Base-by-base conservation (phyloP, 768 basidiomycete species). In the Basidioascus undulatus region DNA sequence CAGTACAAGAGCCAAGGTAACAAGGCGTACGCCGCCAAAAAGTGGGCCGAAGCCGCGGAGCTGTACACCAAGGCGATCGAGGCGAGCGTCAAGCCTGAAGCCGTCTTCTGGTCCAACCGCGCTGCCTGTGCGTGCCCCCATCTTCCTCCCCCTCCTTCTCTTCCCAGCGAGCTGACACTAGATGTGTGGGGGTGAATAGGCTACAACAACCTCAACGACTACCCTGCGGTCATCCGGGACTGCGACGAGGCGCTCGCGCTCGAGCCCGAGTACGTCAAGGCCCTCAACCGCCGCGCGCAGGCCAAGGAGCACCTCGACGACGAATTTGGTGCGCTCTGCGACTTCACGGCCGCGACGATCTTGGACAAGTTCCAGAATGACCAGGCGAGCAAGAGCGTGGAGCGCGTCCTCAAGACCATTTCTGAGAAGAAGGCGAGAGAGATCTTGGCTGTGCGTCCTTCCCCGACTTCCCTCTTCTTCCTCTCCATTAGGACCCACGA, bases 301-400 rank as follows among this genome's bases (percentile, higher is more conserved):
- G 89, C 87, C 3, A 61, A 78, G 21, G 89, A 96, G 51, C 66
- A 68, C 7, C 66, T 94, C 19, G 70, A 67, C 34, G 71, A 81
- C 46, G 78, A 84, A 1, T 15, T 19, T 12, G 4, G 1, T 12
- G 23, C 32, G 8, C 10, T 11, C 25, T 10, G 3, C 47, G 89
- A 98, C 58, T 96, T 74, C 64, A 94, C 89, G 0, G 82, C 89
- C n/a, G 75, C 80, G 0, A 84, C 87, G 13, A 89, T 98, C 48
- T 68, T 98, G 32, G 83, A 87, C 58, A 74, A 76, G 52, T 92
- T 96, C 71, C 67, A 74, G 54, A 83, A 87, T 53, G 71, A 78
- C 46, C 49, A 62, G 1, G 76, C 84, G 2, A 71, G 77, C 4
- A 66, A 72, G 39, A 64, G 79, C 0, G 83, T 96, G 7, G 92